phyloP scores from a whole-genome alignment of 176 grass and related monocot genomes.

The Alloteropsis semialata region DNA sequence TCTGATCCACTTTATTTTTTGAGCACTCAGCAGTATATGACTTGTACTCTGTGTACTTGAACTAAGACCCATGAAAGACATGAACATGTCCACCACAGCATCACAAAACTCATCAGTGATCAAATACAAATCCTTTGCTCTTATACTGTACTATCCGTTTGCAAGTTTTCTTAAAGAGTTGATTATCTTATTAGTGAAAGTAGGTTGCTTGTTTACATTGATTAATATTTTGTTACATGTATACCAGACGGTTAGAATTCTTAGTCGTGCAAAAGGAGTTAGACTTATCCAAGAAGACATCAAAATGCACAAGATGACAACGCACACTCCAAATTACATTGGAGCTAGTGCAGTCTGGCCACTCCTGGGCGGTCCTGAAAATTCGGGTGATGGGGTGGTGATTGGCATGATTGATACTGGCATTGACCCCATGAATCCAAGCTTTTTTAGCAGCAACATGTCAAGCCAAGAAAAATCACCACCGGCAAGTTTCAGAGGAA shows the following conservation, averaged over 20 bases:
- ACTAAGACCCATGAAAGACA: background rate
- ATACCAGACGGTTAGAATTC: conserved; percentile 45
- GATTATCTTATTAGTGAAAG: conserved; percentile 3
- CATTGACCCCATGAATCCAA: conserved; percentile 80
- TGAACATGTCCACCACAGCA: background rate
- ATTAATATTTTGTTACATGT: conserved; percentile 26
- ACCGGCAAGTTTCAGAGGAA: conserved; percentile 68
- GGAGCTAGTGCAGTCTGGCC: conserved; percentile 76
- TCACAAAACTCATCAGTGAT: background rate
- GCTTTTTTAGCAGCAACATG: conserved; percentile 48
- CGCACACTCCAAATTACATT: conserved; percentile 69
- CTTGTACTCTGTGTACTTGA: background rate
- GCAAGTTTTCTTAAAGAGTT: background rate
- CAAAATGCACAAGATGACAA: conserved; percentile 78
- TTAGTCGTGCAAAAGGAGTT: conserved; percentile 66
- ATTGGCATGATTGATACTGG: conserved; percentile 96
- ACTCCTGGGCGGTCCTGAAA: conserved; percentile 56
- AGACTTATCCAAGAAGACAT: conserved; percentile 74
- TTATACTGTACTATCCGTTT: background rate
- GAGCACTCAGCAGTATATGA: background rate
- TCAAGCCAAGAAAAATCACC: conserved; percentile 31
- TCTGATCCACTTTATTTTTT: background rate
- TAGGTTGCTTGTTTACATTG: background rate
- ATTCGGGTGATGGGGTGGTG: conserved; percentile 67
- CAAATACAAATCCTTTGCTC: background rate